Base-by-base conservation (phyloP, 2,329 filamentous ascomycete species). In the Epichloe glyceriae region DNA sequence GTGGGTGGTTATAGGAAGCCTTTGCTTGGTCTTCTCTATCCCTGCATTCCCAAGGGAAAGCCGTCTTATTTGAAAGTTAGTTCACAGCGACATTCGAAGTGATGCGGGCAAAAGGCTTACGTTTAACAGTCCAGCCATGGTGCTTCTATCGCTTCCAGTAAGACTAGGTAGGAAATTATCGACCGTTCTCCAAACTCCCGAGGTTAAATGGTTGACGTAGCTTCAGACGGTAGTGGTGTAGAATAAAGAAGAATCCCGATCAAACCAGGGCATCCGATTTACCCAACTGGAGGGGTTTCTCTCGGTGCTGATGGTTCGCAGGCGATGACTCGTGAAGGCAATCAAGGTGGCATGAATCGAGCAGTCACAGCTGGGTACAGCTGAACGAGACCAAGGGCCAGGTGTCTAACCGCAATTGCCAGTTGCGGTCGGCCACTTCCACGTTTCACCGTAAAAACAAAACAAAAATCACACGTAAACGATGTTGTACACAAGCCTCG, bases 21-120 rank as follows among this genome's bases (percentile, higher is more conserved):
- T 71, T 71, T 46, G 74, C 73, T 61, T 71, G 68, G 33, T 78
- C 74, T 53, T 74, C 67, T 57, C 71, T 73, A 56, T 79, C 75
- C 50, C 74, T 72, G 51, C 70, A 72, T 57, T 78, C 75, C 70
- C 70, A 74, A 4, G 75, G 70, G 46, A 65, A 67, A 35, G 63
- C 55, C 19, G 60, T 57, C 64, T 69, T 46, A 15, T 37, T 22
- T 34, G 11, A n/a, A 38, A 7, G 30, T 49, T 35, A 52, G 46
- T 30, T 15, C 34, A 35, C 15, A 30, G 11, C 14, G 35, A 3
- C 22, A 12, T 44, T 44, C 6, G 11, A 35, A n/a, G 11, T 15
- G 38, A 49, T 37, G 30, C 5, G 20, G 33, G 17, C 17, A 17
- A 30, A 26, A 37, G 20, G 37, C 47, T 39, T 11, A 49, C 39